Evolutionary conservation across 2,329 filamentous ascomycete species (phyloP).

Genomic region (Sclerotinia subarctica): DNA sequence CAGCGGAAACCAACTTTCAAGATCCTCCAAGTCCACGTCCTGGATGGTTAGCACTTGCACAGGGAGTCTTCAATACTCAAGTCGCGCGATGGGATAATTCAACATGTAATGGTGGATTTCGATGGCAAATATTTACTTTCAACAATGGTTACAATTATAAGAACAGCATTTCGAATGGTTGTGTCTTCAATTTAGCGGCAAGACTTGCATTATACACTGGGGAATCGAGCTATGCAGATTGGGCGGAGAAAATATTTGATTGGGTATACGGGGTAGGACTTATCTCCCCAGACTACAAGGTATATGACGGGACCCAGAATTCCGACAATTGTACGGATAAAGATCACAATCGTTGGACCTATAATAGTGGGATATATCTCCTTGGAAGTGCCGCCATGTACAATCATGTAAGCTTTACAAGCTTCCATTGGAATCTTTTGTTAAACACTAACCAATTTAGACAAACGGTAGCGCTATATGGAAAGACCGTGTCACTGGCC

Average conservation of each 20-base stretch:
- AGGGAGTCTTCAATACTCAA: conserved; percentile 78
- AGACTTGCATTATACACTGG: conserved; percentile 72
- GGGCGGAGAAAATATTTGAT: conserved; percentile 69
- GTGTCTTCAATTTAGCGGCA: conserved; percentile 59
- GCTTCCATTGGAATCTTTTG: neutral
- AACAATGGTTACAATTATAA: conserved; percentile 81
- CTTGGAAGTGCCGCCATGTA: conserved; percentile 50
- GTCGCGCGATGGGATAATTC: conserved; percentile 63
- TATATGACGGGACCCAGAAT: conserved; percentile 58
- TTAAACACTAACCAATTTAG: conserved; percentile 39
- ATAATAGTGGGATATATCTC: conserved; percentile 64
- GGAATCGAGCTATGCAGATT: conserved; percentile 71
- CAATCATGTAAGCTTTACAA: conserved; percentile 43
- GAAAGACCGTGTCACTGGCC: conserved; percentile 36
- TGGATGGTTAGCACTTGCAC: conserved; percentile 66
- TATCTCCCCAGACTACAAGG: conserved; percentile 50
- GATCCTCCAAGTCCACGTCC: conserved; percentile 54
- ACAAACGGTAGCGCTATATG: conserved; percentile 39
- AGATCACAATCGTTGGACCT: conserved; percentile 61
- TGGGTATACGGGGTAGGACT: conserved; percentile 59
- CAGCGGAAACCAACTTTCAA: conserved; percentile 62
- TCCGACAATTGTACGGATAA: conserved; percentile 53
- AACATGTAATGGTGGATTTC: conserved; percentile 67
- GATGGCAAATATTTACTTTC: conserved; percentile 80
- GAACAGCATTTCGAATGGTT: conserved; percentile 59